Conservation (phyloP, 73 alveolate species). For the Paramecium sonneborni region DNA sequence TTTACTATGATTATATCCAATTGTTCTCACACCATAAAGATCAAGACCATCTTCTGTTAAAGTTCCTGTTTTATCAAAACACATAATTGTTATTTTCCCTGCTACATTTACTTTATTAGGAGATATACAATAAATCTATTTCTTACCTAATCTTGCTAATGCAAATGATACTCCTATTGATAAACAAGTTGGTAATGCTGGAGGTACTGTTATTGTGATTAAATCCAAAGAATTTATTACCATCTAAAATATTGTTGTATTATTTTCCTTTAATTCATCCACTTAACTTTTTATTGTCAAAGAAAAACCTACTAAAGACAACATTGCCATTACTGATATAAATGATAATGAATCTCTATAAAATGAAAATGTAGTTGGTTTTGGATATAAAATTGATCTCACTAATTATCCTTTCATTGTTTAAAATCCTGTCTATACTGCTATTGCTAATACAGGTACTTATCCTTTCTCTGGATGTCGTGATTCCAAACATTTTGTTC, state of each 20-base stretch:
- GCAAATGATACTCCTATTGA: slow-evolving; percentile 93
- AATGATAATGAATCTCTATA: slow-evolving; percentile 87
- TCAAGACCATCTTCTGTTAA: slow-evolving; percentile 94
- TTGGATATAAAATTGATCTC: slow-evolving; percentile 82
- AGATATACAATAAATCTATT: slow-evolving; percentile 86
- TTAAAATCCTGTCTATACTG: slow-evolving; percentile 85
- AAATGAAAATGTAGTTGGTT: slow-evolving; percentile 87
- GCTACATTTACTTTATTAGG: slow-evolving; percentile 87
- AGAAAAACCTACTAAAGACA: slow-evolving; percentile 89
- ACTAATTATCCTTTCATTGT: slow-evolving; percentile 93
- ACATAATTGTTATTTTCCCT: slow-evolving; percentile 88
- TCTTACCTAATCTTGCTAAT: slow-evolving; percentile 80
- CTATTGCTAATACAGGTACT: slow-evolving; percentile 82
- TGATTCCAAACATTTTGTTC: slow-evolving; percentile 91
- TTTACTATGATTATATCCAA: slow-evolving; percentile 8
- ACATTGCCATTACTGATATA: slow-evolving; percentile 82
- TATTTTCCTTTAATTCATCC: slow-evolving; percentile 68
- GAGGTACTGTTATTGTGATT: slow-evolving; percentile 94
- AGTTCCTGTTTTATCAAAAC: slow-evolving; percentile 98
- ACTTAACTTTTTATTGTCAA: slow-evolving; percentile 79
- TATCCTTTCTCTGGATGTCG: slow-evolving; percentile 73
- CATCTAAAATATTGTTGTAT: slow-evolving; percentile 66
- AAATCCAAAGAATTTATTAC: slow-evolving; percentile 85
- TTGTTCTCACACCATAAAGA: slow-evolving; percentile 80
- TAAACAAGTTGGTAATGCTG: slow-evolving; percentile 96